Conservation (phyloP, 2,329 filamentous ascomycete species). For the Falciphora oryzae region DNA sequence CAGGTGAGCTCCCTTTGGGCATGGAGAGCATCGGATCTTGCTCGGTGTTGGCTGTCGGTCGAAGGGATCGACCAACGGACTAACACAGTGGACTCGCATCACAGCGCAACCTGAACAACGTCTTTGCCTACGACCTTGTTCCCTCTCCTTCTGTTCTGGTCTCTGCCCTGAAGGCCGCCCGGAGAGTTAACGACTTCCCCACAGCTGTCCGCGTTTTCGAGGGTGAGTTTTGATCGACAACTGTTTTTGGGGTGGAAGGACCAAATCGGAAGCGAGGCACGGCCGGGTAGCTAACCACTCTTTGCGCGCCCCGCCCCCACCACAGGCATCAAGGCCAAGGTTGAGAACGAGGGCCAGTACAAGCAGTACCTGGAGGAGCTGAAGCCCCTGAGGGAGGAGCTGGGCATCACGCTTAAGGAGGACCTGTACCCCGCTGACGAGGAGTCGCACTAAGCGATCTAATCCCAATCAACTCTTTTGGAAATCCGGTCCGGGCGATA, state of each 20-base stretch:
- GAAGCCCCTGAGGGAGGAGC: conserved; percentile 85
- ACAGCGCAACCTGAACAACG: conserved; percentile 94
- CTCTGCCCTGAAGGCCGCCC: conserved; percentile 87
- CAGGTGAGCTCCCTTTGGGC: conserved; percentile 59
- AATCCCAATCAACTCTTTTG: conserved; percentile 1
- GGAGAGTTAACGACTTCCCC: conserved; percentile 96
- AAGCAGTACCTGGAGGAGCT: conserved; percentile 93
- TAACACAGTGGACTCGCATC: conserved; percentile 11
- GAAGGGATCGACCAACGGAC: neutral
- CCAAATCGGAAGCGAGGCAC: neutral
- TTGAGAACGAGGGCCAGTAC: conserved; percentile 97
- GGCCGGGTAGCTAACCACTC: neutral
- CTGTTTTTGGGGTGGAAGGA: neutral
- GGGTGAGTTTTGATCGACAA: conserved; percentile 53
- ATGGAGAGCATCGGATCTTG: neutral
- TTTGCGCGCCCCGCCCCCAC: neutral
- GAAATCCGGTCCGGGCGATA: neutral
- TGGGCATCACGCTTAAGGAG: conserved; percentile 88
- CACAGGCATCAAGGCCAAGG: conserved; percentile 95
- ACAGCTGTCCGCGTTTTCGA: conserved; percentile 98
- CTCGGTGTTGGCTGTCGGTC: conserved; percentile 9
- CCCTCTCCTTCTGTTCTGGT: conserved; percentile 86
- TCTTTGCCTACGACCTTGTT: conserved; percentile 99
- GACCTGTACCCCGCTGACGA: conserved; percentile 72
- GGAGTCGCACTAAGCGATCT: conserved; percentile 22